Conservation (phyloP, 768 basidiomycete species). For the Amylocystis lapponica region DNA sequence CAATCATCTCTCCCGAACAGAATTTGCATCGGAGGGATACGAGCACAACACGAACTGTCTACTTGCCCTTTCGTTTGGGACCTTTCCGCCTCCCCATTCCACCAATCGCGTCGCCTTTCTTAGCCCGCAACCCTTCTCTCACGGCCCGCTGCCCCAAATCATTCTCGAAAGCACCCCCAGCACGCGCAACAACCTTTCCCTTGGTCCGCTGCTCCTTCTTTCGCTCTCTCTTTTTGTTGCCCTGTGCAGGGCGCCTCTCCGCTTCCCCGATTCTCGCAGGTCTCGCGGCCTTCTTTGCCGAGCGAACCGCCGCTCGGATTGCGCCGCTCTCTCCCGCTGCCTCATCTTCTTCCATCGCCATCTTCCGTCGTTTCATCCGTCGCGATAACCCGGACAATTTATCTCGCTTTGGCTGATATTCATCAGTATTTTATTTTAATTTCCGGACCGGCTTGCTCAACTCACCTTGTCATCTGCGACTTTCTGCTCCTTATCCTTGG, state of each 20-base stretch:
- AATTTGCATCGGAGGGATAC: neutral
- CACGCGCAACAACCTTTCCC: constrained; percentile 28
- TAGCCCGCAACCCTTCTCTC: constrained; percentile 58
- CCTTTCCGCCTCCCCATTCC: constrained; percentile 47
- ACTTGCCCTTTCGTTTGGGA: constrained; percentile 31
- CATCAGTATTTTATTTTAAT: neutral
- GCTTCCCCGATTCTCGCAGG: constrained; percentile 71
- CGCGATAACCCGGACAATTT: constrained; percentile 82
- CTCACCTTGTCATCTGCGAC: constrained; percentile 29
- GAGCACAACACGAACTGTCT: too few relatives aligned
- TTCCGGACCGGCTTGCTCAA: neutral
- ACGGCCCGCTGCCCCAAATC: constrained; percentile 47
- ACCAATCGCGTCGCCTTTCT: constrained; percentile 52
- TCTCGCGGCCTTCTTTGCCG: constrained; percentile 74
- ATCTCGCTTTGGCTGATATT: constrained; percentile 62
- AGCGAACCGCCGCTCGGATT: constrained; percentile 73
- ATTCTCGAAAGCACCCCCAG: constrained; percentile 46
- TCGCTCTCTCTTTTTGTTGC: constrained; percentile 23
- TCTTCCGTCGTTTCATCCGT: constrained; percentile 79
- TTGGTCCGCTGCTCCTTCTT: constrained; percentile 26
- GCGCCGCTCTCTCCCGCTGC: constrained; percentile 48
- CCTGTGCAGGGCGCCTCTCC: constrained; percentile 25
- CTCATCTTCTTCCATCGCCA: constrained; percentile 77
- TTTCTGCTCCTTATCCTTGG: constrained; percentile 35
- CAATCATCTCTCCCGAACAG: neutral